A percentile compares a stretch with the other conserved stretches of the same genome.
phyloP scores from a whole-genome alignment of 768 basidiomycete species.

The Epithele typhae region DNA sequence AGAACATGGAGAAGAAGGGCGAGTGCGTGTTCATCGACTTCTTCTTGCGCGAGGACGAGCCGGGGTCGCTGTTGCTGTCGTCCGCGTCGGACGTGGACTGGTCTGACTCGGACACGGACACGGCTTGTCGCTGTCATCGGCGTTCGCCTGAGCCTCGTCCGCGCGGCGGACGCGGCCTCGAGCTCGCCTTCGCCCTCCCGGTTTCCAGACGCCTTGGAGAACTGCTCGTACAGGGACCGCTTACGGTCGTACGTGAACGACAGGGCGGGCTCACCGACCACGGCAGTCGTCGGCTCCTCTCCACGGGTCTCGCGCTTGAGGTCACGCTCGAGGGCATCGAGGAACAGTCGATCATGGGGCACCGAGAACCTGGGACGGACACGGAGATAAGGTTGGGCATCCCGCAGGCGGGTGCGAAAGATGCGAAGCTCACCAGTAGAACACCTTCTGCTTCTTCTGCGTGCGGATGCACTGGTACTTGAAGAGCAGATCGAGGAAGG shows the following conservation, averaged over 20 bases:
- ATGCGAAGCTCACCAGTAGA: slow-evolving; percentile 70
- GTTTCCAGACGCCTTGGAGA: slow-evolving; percentile 43
- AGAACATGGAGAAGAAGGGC: slow-evolving; percentile 60
- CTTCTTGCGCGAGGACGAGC: slow-evolving; percentile 10
- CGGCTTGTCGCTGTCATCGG: slow-evolving; percentile 11
- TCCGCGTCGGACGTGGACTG: slow-evolving; percentile 22
- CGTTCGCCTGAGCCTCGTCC: slow-evolving; percentile 19
- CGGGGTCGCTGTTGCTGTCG: slow-evolving; percentile 16
- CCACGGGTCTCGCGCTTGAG: slow-evolving; percentile 94
- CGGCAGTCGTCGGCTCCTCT: slow-evolving; percentile 74
- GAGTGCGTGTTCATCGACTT: slow-evolving; percentile 22
- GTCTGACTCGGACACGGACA: slow-evolving; percentile 11
- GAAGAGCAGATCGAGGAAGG: slow-evolving; percentile 90
- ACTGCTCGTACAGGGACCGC: slow-evolving; percentile 85
- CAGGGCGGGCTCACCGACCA: slow-evolving; percentile 76
- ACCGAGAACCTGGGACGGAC: slow-evolving; percentile 77
- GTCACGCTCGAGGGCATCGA: slow-evolving; percentile 94
- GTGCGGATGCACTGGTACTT: slow-evolving; percentile 96
- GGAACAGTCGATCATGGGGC: slow-evolving; percentile 93
- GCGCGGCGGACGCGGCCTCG: slow-evolving; percentile 27
- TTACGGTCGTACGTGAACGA: slow-evolving; percentile 89
- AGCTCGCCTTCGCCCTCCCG: slow-evolving; percentile 33
- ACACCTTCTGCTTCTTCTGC: slow-evolving; percentile 99
- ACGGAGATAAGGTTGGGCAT: neutral
- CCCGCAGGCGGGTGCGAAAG: neutral